Percentiles rank a stretch among this genome's conserved stretches.
Evolutionary conservation across 2,329 filamentous ascomycete genomes (phyloP).

Genomic region (Fusarium anthophilum): DNA sequence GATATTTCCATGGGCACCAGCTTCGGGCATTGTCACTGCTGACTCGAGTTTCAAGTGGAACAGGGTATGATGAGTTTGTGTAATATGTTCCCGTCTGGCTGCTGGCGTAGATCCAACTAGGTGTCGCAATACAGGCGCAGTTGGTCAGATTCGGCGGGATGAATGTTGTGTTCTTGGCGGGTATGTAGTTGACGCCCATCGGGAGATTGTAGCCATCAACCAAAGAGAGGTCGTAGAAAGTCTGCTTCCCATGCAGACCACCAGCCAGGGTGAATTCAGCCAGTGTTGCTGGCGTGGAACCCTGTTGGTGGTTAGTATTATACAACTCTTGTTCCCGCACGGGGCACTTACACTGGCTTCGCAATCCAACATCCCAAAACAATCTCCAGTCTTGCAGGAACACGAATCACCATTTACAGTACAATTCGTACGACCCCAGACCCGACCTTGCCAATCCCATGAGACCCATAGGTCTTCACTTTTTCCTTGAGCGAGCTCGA

Average conservation of each 20-base stretch:
- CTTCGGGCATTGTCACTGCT: slow-evolving; percentile 65
- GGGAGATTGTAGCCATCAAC: slow-evolving; percentile 88
- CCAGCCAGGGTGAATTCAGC: slow-evolving; percentile 83
- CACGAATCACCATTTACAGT: slow-evolving; percentile 74
- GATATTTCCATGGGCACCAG: slow-evolving; percentile 86
- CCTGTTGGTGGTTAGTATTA: slow-evolving; percentile 56
- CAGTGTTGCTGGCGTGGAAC: slow-evolving; percentile 77
- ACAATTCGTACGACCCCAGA: slow-evolving; percentile 88
- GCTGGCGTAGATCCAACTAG: slow-evolving; percentile 66
- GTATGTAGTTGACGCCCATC: slow-evolving; percentile 69
- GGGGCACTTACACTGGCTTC: slow-evolving; percentile 67
- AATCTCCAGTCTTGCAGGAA: slow-evolving; percentile 81
- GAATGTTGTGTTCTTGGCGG: slow-evolving; percentile 68
- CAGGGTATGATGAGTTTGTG: slow-evolving; percentile 71
- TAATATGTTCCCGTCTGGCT: slow-evolving; percentile 66
- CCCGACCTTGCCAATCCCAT: slow-evolving; percentile 79
- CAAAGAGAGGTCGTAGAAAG: slow-evolving; percentile 85
- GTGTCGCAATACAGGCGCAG: slow-evolving; percentile 77
- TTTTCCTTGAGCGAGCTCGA: slow-evolving; percentile 68
- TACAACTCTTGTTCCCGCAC: background rate
- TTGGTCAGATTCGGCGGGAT: slow-evolving; percentile 82
- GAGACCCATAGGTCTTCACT: slow-evolving; percentile 72
- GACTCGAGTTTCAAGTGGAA: slow-evolving; percentile 71
- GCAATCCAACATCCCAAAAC: slow-evolving; percentile 75
- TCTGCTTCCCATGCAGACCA: slow-evolving; percentile 67